phyloP scores from a whole-genome alignment of 2,329 filamentous ascomycete species.

The Malbranchea cinnamomea region DNA sequence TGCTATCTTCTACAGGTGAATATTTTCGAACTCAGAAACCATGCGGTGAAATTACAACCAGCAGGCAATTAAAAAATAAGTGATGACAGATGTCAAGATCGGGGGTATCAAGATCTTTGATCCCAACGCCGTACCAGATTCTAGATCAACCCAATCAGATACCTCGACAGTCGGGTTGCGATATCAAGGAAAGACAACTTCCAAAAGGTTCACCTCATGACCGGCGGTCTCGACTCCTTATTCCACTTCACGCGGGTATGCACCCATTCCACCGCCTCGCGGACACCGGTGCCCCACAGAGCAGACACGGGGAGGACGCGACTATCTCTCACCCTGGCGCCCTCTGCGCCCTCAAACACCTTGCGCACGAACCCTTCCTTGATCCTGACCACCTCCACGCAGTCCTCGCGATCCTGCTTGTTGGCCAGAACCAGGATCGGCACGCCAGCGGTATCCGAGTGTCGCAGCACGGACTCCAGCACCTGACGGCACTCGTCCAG shows the following conservation, averaged over 20 bases:
- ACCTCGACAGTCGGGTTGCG: no score
- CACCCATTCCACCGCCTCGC: constrained; percentile 95
- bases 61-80: not conserved
- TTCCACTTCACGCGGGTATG: constrained; percentile 90
- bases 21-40: not conserved
- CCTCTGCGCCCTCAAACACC: constrained; percentile 90
- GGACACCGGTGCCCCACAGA: constrained; percentile 66
- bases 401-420: constrained; percentile 95
- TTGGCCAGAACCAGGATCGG: constrained; percentile 87
- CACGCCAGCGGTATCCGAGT: constrained; percentile 78
- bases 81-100: not conserved
- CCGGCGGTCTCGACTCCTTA: constrained; percentile 77
- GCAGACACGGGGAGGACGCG: constrained; percentile 83
- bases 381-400: constrained; percentile 90
- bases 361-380: constrained; percentile 93
- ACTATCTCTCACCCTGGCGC: constrained; percentile 71
- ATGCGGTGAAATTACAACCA: not conserved
- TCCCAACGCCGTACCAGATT: not conserved
- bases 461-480: constrained; percentile 75
- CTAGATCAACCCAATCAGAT: not conserved
- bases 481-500: constrained; percentile 81
- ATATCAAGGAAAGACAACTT: not conserved
- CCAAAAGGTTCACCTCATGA: constrained; percentile 91
- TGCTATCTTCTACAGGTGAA: no score
- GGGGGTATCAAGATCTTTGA: not conserved